phyloP scores from a whole-genome alignment of 1,284 basidiomycete genomes.

The Ganoderma multipileum region DNA sequence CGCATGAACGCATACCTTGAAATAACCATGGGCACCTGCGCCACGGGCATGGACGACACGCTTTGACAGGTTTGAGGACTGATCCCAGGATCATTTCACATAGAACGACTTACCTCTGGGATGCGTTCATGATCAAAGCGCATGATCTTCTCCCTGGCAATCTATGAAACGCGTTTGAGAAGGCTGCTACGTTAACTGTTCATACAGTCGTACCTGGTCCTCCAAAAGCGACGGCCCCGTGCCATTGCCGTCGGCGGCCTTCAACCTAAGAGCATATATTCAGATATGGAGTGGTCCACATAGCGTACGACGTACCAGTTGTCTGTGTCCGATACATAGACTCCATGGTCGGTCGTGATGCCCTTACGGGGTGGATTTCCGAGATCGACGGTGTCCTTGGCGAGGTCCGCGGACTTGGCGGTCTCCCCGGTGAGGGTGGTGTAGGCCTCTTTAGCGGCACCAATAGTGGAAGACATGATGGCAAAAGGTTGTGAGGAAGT shows the following conservation, averaged over 20 bases:
- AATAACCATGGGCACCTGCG: constrained; percentile 82
- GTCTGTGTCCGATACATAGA: constrained; percentile 66
- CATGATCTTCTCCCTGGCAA: constrained; percentile 74
- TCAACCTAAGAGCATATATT: constrained; percentile 51
- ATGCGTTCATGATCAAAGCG: constrained; percentile 88
- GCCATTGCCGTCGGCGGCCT: constrained; percentile 49
- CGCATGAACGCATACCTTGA: constrained; percentile 48
- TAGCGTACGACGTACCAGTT: constrained; percentile 57
- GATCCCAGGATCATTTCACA: not conserved
- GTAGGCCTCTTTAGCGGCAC: constrained; percentile 38
- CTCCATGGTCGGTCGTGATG: constrained; percentile 69
- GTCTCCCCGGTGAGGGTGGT: constrained; percentile 39
- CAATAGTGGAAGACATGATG: constrained; percentile 34
- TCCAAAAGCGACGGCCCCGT: constrained; percentile 67
- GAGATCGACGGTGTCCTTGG: constrained; percentile 49
- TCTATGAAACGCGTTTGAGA: constrained; percentile 25
- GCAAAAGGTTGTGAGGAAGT: not conserved
- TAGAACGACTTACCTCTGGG: constrained; percentile 60
- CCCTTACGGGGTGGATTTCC: constrained; percentile 39
- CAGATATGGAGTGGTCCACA: not conserved
- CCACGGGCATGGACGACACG: constrained; percentile 77
- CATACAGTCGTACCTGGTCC: constrained; percentile 50
- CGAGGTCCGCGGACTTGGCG: constrained; percentile 54
- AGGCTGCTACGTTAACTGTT: not conserved
- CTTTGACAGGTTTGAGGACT: constrained; percentile 24